phyloP scores from a whole-genome alignment of 768 basidiomycete species.

The Kwoniella mangroviensis region DNA sequence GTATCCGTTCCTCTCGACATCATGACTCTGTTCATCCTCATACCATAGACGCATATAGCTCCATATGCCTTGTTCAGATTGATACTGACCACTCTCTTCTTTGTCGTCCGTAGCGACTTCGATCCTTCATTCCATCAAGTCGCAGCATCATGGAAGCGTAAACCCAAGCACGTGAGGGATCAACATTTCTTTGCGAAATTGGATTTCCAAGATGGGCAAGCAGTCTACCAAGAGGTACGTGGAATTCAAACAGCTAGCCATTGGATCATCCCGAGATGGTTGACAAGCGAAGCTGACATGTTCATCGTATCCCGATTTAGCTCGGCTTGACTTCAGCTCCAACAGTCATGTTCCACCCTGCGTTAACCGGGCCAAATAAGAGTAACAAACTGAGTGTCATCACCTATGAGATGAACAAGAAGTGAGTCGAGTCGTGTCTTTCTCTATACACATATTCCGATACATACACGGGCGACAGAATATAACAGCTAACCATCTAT shows the following conservation, averaged over 20 bases:
- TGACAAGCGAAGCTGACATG: not conserved
- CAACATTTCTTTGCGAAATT: constrained; percentile 89
- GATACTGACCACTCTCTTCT: not conserved
- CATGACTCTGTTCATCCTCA: not conserved
- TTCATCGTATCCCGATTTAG: constrained; percentile 59
- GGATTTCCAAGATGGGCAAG: constrained; percentile 79
- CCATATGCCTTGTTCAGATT: not conserved
- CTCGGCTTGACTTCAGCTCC: constrained; percentile 84
- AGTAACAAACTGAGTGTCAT: constrained; percentile 65
- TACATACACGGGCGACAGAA: too few species aligned
- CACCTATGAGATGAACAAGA: constrained; percentile 65
- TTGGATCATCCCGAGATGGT: too few species aligned
- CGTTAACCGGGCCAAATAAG: constrained; percentile 71
- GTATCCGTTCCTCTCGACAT: constrained; percentile 52
- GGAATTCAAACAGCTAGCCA: not conserved
- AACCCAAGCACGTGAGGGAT: constrained; percentile 68
- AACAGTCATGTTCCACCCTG: constrained; percentile 74
- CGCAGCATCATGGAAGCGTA: constrained; percentile 78
- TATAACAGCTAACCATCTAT: constrained; percentile 14
- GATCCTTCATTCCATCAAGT: constrained; percentile 80
- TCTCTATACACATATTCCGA: too few species aligned
- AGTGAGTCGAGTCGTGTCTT: constrained; percentile 34
- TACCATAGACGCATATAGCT: not conserved
- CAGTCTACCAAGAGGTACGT: constrained; percentile 79
- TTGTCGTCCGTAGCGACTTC: constrained; percentile 69